A percentile compares a stretch with the other conserved stretches of the same genome.
phyloP scores from a whole-genome alignment of 2,329 filamentous ascomycete genomes.

The Ophiostoma australiae region DNA sequence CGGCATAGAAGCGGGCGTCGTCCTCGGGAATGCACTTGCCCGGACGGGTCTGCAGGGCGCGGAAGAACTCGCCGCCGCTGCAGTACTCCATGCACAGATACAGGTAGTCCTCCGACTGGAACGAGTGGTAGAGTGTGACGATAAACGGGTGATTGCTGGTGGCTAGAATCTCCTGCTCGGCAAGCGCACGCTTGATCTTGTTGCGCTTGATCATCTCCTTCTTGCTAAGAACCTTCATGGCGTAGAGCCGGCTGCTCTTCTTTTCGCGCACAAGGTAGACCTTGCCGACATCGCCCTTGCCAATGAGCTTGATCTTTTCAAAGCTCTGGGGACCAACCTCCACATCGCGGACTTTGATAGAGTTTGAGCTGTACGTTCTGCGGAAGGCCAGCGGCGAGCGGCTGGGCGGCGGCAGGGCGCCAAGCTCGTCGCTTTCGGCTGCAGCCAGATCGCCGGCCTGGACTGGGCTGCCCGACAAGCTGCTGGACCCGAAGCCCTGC shows the following conservation, averaged over 20 bases:
- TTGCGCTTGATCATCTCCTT: slow-evolving; percentile 99
- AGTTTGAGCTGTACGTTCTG: slow-evolving; percentile 97
- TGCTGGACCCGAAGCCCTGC: slow-evolving; percentile 31
- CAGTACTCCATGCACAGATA: slow-evolving; percentile 99
- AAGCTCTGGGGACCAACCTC: slow-evolving; percentile 94
- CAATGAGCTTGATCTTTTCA: slow-evolving; percentile 99
- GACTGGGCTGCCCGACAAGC: slow-evolving; percentile 15
- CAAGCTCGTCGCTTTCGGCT: slow-evolving; percentile 48
- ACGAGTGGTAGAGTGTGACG: slow-evolving; percentile 96
- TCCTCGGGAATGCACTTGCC: slow-evolving; percentile 98
- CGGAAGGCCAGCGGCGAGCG: slow-evolving; percentile 73
- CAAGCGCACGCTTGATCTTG: slow-evolving; percentile 97
- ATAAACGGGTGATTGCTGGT: slow-evolving; percentile 99
- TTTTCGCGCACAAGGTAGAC: slow-evolving; percentile 97
- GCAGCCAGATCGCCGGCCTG: slow-evolving; percentile 32
- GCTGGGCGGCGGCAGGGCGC: slow-evolving; percentile 61
- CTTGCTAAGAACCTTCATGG: slow-evolving; percentile 97
- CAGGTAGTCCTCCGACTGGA: slow-evolving; percentile 96
- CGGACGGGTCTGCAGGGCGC: slow-evolving; percentile 89
- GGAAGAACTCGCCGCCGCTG: slow-evolving; percentile 96
- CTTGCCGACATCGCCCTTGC: slow-evolving; percentile 97
- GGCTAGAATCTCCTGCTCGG: slow-evolving; percentile 95
- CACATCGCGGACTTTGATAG: slow-evolving; percentile 95
- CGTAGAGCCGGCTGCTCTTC: slow-evolving; percentile 91
- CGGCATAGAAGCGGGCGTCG: slow-evolving; percentile 93